Base-by-base conservation (phyloP, 2,329 filamentous ascomycete genomes). In the Trichocomaceae sp. region DNA sequence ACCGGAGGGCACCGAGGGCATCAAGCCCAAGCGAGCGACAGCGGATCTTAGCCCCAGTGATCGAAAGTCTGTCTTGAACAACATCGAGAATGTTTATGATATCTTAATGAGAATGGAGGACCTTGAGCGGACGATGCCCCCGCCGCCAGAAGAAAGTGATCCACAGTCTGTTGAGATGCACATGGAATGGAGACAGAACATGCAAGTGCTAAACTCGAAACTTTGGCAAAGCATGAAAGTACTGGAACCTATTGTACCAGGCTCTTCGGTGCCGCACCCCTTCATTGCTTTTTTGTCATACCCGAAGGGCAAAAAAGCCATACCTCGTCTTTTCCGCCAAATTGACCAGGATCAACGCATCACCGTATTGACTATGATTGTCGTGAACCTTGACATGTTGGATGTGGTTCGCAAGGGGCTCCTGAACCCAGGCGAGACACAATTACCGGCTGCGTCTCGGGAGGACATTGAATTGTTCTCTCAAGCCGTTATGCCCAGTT, bases 281-380 rank as follows among this genome's bases (percentile, higher is more conserved):
- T 99, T 99, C 73, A 96, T 99, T 62, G 89, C 91, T 47, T 92
- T 99, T 70, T 77, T 99, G 47, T 95, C 91, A 4, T 95, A 93
- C 66, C 83, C 86, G 62, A 99, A 99, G 77, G 93, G 93, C 66
- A 97, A 96, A 77, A 96, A 93, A 76, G 89, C 88, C 1, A 90
- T 99, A 58, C 90, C 90, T 49, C 89, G 93, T 54, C 88, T 97
- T 52, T 97, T 97, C 81, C 86, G 90, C 44, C 90, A 96, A 66
- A 88, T 96, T 51, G 87, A 88, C 60, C 87, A 91, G 59, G 88
- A 96, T 67, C 91, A 97, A 72, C 88, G 92, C 49, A 72, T 93
- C 20, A 97, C 91, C 1, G 90, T 97, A 59, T 79, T 99, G 59
- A 99, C 93, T 5, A 92, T 99, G 81, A 92, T 99, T 61, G 83